phyloP scores from a whole-genome alignment of 495 filamentous ascomycete genomes.

The Penicillium robsamsonii region DNA sequence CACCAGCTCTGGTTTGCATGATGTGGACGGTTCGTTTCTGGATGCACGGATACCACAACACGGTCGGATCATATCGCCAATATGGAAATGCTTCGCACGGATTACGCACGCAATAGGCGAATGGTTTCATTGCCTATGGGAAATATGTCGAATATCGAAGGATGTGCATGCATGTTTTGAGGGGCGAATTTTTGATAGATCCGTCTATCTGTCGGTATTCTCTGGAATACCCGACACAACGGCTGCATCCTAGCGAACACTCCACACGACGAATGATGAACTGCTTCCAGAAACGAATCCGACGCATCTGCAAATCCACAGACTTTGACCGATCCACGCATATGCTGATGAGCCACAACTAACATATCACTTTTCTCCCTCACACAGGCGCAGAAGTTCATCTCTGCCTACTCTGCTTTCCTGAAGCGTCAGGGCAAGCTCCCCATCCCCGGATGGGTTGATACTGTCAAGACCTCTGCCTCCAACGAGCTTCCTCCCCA shows the following conservation, averaged over 20 bases:
- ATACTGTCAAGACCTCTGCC: constrained; percentile 96
- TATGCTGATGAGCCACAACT: constrained; percentile 19
- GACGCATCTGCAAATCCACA: constrained; percentile 21
- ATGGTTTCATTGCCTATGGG: not conserved
- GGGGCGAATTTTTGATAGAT: constrained; percentile 7
- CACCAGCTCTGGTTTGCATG: constrained; percentile 24
- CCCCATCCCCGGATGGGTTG: constrained; percentile 96
- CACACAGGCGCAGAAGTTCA: constrained; percentile 86
- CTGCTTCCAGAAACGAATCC: constrained; percentile 24
- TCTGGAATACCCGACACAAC: not conserved
- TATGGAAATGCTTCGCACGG: constrained; percentile 8
- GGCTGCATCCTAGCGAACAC: not conserved
- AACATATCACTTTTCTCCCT: constrained; percentile 23
- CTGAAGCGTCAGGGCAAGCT: constrained; percentile 99
- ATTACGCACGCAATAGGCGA: constrained; percentile 3
- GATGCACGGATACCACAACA: constrained; percentile 14
- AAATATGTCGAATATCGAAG: constrained; percentile 8
- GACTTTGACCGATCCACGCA: constrained; percentile 13
- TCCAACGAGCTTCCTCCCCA: constrained; percentile 97
- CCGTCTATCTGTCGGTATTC: not conserved
- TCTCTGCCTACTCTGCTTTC: constrained; percentile 91
- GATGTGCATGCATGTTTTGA: constrained; percentile 9
- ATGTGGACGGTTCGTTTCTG: constrained; percentile 27
- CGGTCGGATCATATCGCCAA: constrained; percentile 9
- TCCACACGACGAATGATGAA: constrained; percentile 6